These are phyloP conservation scores for Scenedesmus sp. DNA, from an alignment of 163 green algal genomes.

Conservation along the genomic window DNA sequence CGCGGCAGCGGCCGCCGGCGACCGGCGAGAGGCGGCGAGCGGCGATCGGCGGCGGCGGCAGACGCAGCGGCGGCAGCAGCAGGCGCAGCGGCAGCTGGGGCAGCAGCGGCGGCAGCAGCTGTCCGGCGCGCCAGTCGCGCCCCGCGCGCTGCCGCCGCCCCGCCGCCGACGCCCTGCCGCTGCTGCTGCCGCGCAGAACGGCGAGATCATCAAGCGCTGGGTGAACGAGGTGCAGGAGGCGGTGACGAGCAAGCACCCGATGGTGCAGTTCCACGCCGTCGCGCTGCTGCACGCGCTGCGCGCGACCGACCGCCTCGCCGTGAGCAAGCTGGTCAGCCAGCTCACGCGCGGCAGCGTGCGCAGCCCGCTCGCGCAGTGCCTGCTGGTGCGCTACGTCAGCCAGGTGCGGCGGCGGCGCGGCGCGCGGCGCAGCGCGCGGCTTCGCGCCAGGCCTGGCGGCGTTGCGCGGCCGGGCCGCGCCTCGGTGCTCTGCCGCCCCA, in stretches of 20 bases:
- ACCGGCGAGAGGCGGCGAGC: too few relatives aligned
- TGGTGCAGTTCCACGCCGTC: constrained; percentile 92
- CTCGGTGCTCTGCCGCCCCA: too few relatives aligned
- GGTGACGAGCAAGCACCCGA: constrained; percentile 67
- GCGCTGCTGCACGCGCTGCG: constrained; percentile 94
- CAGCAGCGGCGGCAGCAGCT: not conserved
- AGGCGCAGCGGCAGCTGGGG: not conserved
- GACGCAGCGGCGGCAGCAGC: not conserved
- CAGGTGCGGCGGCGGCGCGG: constrained; percentile 34
- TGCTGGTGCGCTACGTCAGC: constrained; percentile 84
- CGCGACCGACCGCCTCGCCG: constrained; percentile 91
- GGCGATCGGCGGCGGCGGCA: not conserved
- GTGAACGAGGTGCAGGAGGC: constrained; percentile 97
- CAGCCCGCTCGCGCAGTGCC: constrained; percentile 94
- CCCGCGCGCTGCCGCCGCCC: not conserved
- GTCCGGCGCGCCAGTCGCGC: too few relatives aligned
- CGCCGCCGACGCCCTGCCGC: not conserved
- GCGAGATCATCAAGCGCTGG: constrained; percentile 97
- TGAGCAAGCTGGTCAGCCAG: constrained; percentile 96
- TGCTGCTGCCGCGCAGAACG: constrained; percentile 66
- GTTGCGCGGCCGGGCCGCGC: too few relatives aligned
- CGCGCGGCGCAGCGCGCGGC: too few relatives aligned
- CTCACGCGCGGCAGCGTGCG: constrained; percentile 84
- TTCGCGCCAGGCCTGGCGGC: too few relatives aligned
- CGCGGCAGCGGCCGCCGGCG: too few relatives aligned